These are phyloP conservation scores for Ceratobasidium sp. DNA, from an alignment of 1,284 basidiomycete genomes.

Conservation along the genomic window DNA sequence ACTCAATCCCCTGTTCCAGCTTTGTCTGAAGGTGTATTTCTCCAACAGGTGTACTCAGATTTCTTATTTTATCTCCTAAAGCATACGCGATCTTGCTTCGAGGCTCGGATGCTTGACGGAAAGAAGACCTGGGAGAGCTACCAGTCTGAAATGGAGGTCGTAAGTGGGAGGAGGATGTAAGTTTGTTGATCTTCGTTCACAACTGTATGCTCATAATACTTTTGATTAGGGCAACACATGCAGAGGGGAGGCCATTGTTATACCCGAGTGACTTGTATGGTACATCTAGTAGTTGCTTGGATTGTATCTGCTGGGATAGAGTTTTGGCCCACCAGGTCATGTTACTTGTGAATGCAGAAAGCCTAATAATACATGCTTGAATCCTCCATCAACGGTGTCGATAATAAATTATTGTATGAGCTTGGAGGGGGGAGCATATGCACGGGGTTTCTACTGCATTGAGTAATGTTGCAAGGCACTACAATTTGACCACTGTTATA, in stretches of 20 bases:
- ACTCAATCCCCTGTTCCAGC: slow-evolving; percentile 1
- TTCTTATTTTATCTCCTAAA: slow-evolving; percentile 39
- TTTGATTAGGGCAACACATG: background rate
- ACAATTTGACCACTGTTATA: too few relatives aligned
- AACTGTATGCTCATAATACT: background rate
- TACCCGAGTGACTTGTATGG: background rate
- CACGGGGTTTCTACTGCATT: too few relatives aligned
- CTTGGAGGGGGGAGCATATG: background rate
- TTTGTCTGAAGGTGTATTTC: slow-evolving; percentile 19
- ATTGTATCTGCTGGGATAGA: background rate
- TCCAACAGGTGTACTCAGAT: slow-evolving; percentile 28
- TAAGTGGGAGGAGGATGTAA: slow-evolving; percentile 38
- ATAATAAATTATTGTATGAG: background rate
- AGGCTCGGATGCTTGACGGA: slow-evolving; percentile 31
- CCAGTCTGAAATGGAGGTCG: slow-evolving; percentile 10
- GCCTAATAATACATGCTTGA: background rate
- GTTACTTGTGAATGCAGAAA: background rate
- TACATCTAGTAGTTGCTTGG: background rate
- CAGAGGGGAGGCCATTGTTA: background rate
- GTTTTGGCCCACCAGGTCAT: background rate
- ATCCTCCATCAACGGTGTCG: background rate
- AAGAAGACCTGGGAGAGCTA: slow-evolving; percentile 32
- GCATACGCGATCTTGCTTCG: slow-evolving; percentile 35
- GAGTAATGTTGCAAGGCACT: too few relatives aligned
- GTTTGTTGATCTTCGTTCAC: background rate